These are phyloP conservation scores for Ogataea nakhonphanomensis DNA, from an alignment of 805 yeast genomes.

Conservation along the genomic window DNA sequence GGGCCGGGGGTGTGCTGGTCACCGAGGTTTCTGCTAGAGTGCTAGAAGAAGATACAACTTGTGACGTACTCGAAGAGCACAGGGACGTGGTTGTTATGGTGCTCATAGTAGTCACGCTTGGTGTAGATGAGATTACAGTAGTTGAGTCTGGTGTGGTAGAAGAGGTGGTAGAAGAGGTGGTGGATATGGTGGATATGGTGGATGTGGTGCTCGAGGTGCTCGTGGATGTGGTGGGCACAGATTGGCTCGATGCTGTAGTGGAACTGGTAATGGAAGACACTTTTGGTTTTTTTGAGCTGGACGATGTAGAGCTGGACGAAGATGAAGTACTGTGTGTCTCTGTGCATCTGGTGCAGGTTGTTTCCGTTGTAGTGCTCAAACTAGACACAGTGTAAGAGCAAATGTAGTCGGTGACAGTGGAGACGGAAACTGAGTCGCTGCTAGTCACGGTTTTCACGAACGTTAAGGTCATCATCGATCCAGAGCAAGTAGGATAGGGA, in stretches of 20 bases:
- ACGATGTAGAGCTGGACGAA: background rate
- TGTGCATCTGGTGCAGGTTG: constrained; percentile 8
- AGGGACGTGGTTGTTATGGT: constrained; percentile 2
- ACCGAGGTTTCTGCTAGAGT: background rate
- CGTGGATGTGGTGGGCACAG: no score
- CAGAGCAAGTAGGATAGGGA: background rate
- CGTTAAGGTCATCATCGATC: background rate
- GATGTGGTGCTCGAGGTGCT: background rate
- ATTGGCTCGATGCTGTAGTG: no score
- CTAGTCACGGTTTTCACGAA: constrained; percentile 3
- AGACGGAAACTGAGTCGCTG: constrained; percentile 1
- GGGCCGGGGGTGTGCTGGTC: background rate
- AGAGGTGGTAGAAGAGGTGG: background rate
- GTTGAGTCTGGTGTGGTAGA: background rate
- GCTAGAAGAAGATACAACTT: no score
- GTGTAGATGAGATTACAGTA: background rate
- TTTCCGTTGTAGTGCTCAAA: constrained; percentile 6
- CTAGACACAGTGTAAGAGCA: constrained; percentile 2
- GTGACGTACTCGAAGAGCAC: background rate
- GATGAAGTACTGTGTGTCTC: constrained; percentile 1
- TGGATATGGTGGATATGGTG: background rate
- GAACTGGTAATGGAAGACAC: no score
- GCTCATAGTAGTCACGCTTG: background rate
- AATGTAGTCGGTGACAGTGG: constrained; percentile 1
- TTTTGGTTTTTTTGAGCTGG: background rate